Conservation (phyloP, 306 rosid species). For the Citrullus colocynthis region DNA sequence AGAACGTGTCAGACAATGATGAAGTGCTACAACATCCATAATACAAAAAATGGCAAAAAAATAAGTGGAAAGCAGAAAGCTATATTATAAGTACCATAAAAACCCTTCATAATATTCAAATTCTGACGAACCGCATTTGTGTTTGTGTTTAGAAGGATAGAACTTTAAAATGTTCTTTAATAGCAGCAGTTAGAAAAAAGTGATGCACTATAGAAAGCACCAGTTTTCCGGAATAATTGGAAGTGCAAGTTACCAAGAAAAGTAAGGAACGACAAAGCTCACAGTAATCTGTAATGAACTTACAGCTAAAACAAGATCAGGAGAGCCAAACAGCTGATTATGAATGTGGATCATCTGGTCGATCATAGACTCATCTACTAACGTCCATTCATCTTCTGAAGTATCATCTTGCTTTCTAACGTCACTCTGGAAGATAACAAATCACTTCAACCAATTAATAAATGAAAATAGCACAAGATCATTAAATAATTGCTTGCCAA, state of each 20-base stretch:
- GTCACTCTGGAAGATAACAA: conserved; percentile 34
- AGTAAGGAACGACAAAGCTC: not conserved
- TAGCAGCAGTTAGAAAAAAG: not conserved
- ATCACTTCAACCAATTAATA: not conserved
- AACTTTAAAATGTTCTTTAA: not conserved
- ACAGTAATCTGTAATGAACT: conserved; percentile 18
- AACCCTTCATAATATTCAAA: not conserved
- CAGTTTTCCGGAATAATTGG: too few relatives aligned
- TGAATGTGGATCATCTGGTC: conserved; percentile 43
- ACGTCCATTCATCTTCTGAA: conserved; percentile 54
- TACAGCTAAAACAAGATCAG: conserved; percentile 45
- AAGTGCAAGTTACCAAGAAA: not conserved
- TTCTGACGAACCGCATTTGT: not conserved
- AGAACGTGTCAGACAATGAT: not conserved
- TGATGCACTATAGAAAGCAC: not conserved
- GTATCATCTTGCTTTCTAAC: conserved; percentile 29
- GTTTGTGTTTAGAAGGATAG: not conserved
- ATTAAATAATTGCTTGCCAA: not conserved
- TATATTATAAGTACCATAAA: not conserved
- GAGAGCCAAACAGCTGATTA: conserved; percentile 60
- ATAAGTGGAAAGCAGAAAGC: not conserved
- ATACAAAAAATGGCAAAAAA: not conserved
- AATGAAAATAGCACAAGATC: not conserved
- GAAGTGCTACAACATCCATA: not conserved
- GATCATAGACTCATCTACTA: conserved; percentile 49